phyloP scores from a whole-genome alignment of 306 rosid genomes.

The Cicer bijugum region DNA sequence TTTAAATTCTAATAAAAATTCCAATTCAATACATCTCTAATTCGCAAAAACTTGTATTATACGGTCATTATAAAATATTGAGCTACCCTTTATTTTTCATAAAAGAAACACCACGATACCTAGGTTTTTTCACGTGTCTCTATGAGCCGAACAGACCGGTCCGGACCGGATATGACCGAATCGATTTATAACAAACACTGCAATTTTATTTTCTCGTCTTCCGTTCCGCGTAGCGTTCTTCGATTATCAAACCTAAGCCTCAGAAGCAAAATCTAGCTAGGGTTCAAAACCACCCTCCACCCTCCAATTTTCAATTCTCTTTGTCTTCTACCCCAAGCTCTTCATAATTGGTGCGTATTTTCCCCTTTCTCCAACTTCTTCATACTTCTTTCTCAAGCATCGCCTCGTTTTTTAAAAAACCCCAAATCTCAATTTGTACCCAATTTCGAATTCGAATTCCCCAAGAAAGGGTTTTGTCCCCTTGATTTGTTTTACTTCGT shows the following conservation, averaged over 20 bases:
- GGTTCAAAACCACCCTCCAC: conserved; percentile 21
- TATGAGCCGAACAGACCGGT: background rate
- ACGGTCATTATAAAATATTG: too few relatives aligned
- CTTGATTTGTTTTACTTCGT: background rate
- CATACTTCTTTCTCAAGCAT: background rate
- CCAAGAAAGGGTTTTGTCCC: background rate
- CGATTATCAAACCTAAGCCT: conserved; percentile 26
- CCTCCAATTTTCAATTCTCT: background rate
- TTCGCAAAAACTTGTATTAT: too few relatives aligned
- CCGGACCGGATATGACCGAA: background rate
- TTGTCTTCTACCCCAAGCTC: background rate
- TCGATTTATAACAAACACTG: background rate
- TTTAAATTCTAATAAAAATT: too few relatives aligned
- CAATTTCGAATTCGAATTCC: conserved; percentile 7
- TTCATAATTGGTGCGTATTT: conserved; percentile 28
- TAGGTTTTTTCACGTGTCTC: too few relatives aligned
- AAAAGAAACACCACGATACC: too few relatives aligned
- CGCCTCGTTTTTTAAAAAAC: background rate
- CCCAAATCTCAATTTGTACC: conserved; percentile 6
- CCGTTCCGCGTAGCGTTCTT: background rate
- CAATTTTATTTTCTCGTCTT: background rate
- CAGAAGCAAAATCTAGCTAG: conserved; percentile 2
- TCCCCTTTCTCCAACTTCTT: background rate
- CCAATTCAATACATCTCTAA: too few relatives aligned
- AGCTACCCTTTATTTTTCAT: too few relatives aligned